Conservation (phyloP, 768 basidiomycete genomes). For the Tulasnella calospora region DNA sequence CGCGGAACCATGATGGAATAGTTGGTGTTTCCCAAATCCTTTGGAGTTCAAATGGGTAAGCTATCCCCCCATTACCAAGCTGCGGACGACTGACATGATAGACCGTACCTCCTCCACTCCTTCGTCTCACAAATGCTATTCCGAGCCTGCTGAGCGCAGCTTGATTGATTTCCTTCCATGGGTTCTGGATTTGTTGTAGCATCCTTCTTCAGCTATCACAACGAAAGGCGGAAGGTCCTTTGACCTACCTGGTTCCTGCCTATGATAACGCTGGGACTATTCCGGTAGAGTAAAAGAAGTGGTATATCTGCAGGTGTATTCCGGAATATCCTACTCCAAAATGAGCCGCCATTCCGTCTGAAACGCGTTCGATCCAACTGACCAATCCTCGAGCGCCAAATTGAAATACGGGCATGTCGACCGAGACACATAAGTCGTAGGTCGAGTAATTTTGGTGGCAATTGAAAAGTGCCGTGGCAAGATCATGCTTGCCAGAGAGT, state of each 20-base stretch:
- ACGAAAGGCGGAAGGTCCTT: conserved; percentile 14
- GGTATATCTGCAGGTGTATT: conserved; percentile 62
- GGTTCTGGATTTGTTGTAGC: conserved; percentile 54
- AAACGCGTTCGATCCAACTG: conserved; percentile 29
- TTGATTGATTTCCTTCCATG: conserved; percentile 95
- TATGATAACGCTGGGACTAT: conserved; percentile 84
- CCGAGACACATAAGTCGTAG: conserved; percentile 50
- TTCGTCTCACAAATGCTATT: conserved; percentile 74
- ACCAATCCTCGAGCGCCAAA: conserved; percentile 89
- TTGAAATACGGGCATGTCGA: conserved; percentile 86
- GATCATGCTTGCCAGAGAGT: background rate
- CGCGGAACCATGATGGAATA: conserved; percentile 91
- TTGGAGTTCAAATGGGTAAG: background rate
- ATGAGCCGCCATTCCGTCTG: conserved; percentile 1
- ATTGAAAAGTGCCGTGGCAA: background rate
- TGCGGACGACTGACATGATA: conserved; percentile 67
- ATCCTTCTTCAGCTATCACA: background rate
- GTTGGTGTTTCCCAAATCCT: conserved; percentile 98
- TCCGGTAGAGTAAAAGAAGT: conserved; percentile 80
- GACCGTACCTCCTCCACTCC: conserved; percentile 93
- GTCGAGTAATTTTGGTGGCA: background rate
- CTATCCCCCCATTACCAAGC: background rate
- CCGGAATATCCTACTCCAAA: conserved; percentile 64
- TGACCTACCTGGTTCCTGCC: conserved; percentile 67
- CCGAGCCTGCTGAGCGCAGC: conserved; percentile 46